phyloP scores from a whole-genome alignment of 495 filamentous ascomycete species.

The Geopyxis carbonaria region DNA sequence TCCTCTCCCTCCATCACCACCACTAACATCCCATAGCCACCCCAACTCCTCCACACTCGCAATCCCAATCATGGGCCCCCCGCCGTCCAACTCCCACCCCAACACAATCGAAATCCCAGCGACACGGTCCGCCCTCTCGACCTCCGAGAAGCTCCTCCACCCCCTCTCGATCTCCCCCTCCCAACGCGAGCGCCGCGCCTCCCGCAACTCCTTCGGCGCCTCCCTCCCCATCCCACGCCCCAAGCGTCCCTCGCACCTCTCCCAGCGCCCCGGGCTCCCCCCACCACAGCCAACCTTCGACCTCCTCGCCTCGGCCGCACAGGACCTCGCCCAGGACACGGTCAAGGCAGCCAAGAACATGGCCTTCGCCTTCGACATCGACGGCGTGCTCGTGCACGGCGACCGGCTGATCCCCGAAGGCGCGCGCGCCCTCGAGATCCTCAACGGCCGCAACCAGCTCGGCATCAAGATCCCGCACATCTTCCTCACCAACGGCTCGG shows the following conservation, averaged over 20 bases:
- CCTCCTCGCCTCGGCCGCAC: conserved; percentile 53
- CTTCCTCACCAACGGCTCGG: conserved; percentile 51
- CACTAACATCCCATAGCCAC: too few species aligned
- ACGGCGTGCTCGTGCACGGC: conserved; percentile 48
- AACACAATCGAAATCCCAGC: conserved; percentile 56
- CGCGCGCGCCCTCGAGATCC: conserved; percentile 39
- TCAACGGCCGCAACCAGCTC: conserved; percentile 51
- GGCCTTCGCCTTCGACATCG: conserved; percentile 51
- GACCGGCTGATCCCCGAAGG: conserved; percentile 47
- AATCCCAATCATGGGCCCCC: background rate
- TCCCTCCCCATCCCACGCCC: conserved; percentile 60
- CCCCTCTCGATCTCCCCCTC: conserved; percentile 50
- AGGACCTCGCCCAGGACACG: conserved; percentile 53
- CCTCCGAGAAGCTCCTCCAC: conserved; percentile 58
- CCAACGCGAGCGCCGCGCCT: conserved; percentile 46
- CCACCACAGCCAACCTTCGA: conserved; percentile 42
- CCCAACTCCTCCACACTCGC: too few species aligned
- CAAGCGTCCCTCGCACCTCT: conserved; percentile 50
- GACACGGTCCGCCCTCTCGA: conserved; percentile 48
- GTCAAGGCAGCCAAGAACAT: conserved; percentile 48
- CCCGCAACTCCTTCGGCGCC: conserved; percentile 64
- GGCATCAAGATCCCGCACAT: conserved; percentile 56
- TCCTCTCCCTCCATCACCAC: too few species aligned
- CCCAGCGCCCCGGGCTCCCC: conserved; percentile 33
- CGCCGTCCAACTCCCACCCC: conserved; percentile 4